Evolutionary conservation across 225 moss, liverwort and hornwort species (phyloP).

Genomic region (Marchantia polymorpha): DNA sequence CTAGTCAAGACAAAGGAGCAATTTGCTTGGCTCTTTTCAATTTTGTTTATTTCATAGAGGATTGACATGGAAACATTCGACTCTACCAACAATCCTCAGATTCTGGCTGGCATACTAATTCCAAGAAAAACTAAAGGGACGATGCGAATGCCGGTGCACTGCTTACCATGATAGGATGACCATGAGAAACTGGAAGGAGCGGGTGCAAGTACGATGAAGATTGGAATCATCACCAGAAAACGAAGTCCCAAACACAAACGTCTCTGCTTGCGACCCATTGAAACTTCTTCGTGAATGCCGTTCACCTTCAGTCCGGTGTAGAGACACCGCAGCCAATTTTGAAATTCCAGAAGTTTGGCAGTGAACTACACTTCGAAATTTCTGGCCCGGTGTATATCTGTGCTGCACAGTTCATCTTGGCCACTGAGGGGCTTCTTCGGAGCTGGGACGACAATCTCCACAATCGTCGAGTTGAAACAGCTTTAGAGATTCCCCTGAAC

Average conservation of each 20-base stretch:
- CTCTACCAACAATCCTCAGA: background rate
- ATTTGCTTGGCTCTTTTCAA: no score
- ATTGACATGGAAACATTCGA: no score
- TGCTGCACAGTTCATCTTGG: no score
- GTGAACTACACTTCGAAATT: no score
- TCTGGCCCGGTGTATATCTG: no score
- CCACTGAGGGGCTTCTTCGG: no score
- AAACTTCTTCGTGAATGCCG: background rate
- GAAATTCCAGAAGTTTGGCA: no score
- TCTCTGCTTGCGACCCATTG: slow-evolving; percentile 30
- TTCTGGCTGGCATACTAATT: background rate
- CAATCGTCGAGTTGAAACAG: no score
- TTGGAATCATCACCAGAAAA: slow-evolving; percentile 21
- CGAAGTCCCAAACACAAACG: slow-evolving; percentile 28
- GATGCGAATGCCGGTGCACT: background rate
- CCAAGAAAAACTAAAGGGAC: background rate
- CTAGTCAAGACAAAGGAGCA: no score
- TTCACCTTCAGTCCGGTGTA: background rate
- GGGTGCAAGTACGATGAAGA: slow-evolving; percentile 24
- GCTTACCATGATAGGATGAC: slow-evolving; percentile 10
- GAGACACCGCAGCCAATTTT: background rate
- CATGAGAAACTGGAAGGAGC: background rate
- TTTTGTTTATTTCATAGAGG: no score
- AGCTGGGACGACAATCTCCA: no score
- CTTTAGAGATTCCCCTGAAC: no score